Evolutionary conservation across 495 filamentous ascomycete genomes (phyloP).

Genomic region (Letharia lupina): DNA sequence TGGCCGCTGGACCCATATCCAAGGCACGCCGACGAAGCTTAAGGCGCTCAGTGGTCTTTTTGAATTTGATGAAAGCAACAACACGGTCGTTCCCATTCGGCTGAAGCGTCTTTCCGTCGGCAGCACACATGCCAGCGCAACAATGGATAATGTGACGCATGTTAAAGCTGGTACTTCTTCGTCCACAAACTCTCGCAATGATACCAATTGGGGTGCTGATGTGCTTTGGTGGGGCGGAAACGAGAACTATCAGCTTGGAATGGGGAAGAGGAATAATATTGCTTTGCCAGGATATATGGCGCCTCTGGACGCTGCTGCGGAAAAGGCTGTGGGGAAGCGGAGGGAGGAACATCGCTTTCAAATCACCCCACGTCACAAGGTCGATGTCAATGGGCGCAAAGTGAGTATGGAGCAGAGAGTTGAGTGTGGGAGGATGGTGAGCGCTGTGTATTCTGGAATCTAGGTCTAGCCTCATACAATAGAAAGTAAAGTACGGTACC

Average conservation of each 20-base stretch:
- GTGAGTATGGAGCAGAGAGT: constrained; percentile 79
- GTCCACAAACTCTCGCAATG: constrained; percentile 44
- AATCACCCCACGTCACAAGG: constrained; percentile 68
- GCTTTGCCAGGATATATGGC: constrained; percentile 67
- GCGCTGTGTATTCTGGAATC: constrained; percentile 62
- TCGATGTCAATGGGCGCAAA: constrained; percentile 52
- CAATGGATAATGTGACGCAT: constrained; percentile 70
- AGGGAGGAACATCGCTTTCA: constrained; percentile 71
- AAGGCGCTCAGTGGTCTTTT: constrained; percentile 71
- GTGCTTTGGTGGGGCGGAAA: constrained; percentile 91
- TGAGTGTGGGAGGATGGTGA: constrained; percentile 76
- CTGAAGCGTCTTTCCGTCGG: constrained; percentile 63
- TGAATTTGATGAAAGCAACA: constrained; percentile 72
- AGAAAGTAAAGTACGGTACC: too few species aligned
- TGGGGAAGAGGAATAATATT: constrained; percentile 75
- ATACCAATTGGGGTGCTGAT: constrained; percentile 77
- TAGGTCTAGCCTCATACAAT: constrained; percentile 18
- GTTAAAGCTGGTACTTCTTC: constrained; percentile 41
- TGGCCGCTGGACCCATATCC: constrained; percentile 84
- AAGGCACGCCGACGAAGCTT: constrained; percentile 69
- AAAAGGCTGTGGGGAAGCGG: constrained; percentile 41
- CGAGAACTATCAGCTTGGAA: constrained; percentile 87
- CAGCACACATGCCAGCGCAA: constrained; percentile 66
- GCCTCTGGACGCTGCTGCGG: constrained; percentile 51
- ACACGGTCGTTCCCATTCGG: constrained; percentile 66